These are phyloP conservation scores for Oligophagozyma castellii DNA, from an alignment of 1,139 yeast genomes.

Conservation along the genomic window DNA sequence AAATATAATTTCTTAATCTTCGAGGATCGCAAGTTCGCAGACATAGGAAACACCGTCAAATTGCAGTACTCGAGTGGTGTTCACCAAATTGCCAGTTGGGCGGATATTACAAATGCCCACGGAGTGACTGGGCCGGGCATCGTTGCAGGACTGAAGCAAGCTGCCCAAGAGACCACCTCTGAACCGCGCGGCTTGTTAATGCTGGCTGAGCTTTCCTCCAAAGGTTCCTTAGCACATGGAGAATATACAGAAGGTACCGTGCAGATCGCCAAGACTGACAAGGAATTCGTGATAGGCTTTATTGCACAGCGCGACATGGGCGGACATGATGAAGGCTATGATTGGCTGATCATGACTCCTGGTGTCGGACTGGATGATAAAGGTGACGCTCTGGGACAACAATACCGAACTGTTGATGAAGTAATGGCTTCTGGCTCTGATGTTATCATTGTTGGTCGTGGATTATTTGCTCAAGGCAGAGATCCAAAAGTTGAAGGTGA, in stretches of 20 bases:
- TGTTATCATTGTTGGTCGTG: conserved; percentile 93
- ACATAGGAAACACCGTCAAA: conserved; percentile 96
- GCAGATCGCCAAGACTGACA: conserved; percentile 78
- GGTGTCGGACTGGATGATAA: conserved; percentile 97
- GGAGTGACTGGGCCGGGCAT: conserved; percentile 95
- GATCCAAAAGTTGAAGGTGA: conserved; percentile 79
- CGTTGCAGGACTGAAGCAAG: conserved; percentile 75
- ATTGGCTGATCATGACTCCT: conserved; percentile 94
- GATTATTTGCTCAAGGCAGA: conserved; percentile 89
- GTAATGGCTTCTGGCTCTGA: conserved; percentile 79
- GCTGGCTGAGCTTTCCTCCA: conserved; percentile 91
- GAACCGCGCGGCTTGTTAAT: conserved; percentile 78
- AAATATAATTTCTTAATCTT: conserved; percentile 79
- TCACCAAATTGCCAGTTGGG: conserved; percentile 81
- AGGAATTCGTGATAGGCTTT: conserved; percentile 87
- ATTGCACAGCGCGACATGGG: conserved; percentile 90
- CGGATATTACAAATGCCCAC: conserved; percentile 95
- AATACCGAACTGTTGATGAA: conserved; percentile 81
- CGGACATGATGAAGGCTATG: conserved; percentile 70
- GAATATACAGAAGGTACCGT: conserved; percentile 79
- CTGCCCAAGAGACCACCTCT: conserved; percentile 55
- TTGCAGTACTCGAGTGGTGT: conserved; percentile 87
- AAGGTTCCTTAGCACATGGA: conserved; percentile 87
- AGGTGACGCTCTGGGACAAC: conserved; percentile 96
- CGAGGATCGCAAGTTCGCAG: conserved; percentile 97